These are phyloP conservation scores for Boechera retrofracta DNA, from an alignment of 345 rosid genomes.

Conservation along the genomic window DNA sequence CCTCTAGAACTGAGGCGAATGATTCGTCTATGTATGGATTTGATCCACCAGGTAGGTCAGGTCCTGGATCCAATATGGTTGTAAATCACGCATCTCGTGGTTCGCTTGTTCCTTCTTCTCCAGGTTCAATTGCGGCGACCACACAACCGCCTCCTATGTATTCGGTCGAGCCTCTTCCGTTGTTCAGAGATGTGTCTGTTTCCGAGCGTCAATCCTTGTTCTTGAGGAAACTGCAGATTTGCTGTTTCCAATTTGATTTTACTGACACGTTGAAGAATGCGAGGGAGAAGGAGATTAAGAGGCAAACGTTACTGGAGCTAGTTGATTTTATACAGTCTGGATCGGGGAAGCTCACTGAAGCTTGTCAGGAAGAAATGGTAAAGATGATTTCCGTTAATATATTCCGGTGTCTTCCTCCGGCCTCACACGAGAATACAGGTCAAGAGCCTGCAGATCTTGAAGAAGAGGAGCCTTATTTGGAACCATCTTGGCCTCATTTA, in stretches of 20 bases:
- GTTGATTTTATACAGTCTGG: constrained; percentile 85
- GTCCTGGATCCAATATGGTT: constrained; percentile 56
- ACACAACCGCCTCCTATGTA: constrained; percentile 59
- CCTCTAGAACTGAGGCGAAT: constrained; percentile 64
- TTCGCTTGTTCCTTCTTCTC: constrained; percentile 35
- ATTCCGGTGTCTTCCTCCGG: constrained; percentile 78
- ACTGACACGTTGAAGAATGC: constrained; percentile 55
- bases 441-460: constrained; percentile 76
- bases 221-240: constrained; percentile 71
- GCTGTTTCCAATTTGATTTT: constrained; percentile 86
- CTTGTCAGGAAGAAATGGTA: constrained; percentile 83
- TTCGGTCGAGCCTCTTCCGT: constrained; percentile 69
- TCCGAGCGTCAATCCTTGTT: constrained; percentile 71
- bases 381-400: constrained; percentile 70
- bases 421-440: constrained; percentile 80
- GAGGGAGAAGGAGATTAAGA: constrained; percentile 83
- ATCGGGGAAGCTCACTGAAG: constrained; percentile 66
- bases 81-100: constrained; percentile 75
- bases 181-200: constrained; percentile 63
- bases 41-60: constrained; percentile 46
- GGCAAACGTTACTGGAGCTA: constrained; percentile 77
- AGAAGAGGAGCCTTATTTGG: constrained; percentile 85
- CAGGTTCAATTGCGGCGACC: constrained; percentile 24
- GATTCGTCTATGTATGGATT: constrained; percentile 54
- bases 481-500: constrained; percentile 91